phyloP scores from a whole-genome alignment of 495 filamentous ascomycete genomes.

The Cercophora sp. region DNA sequence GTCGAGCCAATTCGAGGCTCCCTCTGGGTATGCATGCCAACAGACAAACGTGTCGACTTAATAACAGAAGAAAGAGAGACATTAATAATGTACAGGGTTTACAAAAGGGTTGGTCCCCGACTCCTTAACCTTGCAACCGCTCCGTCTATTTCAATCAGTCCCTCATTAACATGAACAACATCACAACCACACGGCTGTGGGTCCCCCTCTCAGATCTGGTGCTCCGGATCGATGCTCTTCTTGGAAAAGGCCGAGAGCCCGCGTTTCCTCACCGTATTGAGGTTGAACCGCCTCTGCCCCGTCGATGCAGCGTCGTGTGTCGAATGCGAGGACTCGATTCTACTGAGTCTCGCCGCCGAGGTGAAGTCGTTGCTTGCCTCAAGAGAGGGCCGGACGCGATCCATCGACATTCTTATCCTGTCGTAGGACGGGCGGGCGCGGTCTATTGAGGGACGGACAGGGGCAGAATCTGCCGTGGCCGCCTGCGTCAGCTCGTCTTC shows the following conservation, averaged over 20 bases:
- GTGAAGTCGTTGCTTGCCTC: constrained; percentile 88
- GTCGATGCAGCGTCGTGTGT: constrained; percentile 15
- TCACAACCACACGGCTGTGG: too few species aligned
- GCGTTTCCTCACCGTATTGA: constrained; percentile 31
- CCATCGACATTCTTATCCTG: constrained; percentile 69
- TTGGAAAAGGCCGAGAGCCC: constrained; percentile 36
- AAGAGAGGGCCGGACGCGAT: constrained; percentile 71
- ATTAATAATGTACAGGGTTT: too few species aligned
- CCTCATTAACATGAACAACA: background rate
- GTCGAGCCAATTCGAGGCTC: too few species aligned
- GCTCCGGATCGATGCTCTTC: constrained; percentile 28
- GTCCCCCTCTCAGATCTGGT: too few species aligned
- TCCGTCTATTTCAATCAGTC: too few species aligned
- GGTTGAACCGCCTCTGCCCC: constrained; percentile 29
- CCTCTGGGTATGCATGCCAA: too few species aligned
- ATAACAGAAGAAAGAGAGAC: too few species aligned
- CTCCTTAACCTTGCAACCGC: too few species aligned
- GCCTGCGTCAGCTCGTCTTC: constrained; percentile 26
- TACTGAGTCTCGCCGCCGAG: constrained; percentile 73
- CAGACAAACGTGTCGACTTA: too few species aligned
- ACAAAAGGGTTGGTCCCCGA: too few species aligned
- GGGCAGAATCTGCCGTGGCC: too few species aligned
- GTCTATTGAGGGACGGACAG: constrained; percentile 57
- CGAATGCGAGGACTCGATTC: constrained; percentile 73
- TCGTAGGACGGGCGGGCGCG: constrained; percentile 74